Conservation (phyloP, 164 flowering plant species). For the Magnolia sinica region DNA sequence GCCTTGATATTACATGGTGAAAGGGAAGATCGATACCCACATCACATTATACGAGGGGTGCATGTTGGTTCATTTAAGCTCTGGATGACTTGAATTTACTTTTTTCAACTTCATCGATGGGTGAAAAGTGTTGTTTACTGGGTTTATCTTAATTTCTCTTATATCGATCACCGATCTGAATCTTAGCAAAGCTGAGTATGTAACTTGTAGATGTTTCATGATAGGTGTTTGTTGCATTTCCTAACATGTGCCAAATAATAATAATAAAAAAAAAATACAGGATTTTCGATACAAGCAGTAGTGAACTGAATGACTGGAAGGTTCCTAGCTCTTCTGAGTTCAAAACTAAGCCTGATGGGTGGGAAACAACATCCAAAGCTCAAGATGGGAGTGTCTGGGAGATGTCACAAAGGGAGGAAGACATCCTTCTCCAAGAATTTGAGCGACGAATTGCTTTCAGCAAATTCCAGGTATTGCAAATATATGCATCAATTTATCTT, state of each 20-base stretch:
- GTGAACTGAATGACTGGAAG: constrained; percentile 42
- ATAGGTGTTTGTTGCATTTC: no score
- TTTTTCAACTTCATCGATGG: no score
- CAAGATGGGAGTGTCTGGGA: constrained; percentile 92
- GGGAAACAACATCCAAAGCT: constrained; percentile 82
- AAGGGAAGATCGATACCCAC: no score
- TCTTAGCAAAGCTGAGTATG: no score
- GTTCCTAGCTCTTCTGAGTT: constrained; percentile 60
- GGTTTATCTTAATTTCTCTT: no score
- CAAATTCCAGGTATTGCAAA: constrained; percentile 74
- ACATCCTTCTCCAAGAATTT: constrained; percentile 89
- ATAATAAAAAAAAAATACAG: constrained; percentile 22
- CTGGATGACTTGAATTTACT: no score
- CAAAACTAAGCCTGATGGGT: constrained; percentile 92
- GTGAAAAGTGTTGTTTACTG: no score
- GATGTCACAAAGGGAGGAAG: constrained; percentile 95
- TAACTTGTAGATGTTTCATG: no score
- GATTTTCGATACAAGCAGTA: constrained; percentile 62
- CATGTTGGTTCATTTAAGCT: no score
- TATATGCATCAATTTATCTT: background rate
- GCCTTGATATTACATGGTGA: no score
- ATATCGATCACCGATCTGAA: no score
- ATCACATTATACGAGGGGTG: no score
- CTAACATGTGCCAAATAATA: background rate
- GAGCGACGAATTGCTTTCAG: constrained; percentile 90